Evolutionary conservation across 306 rosid genomes (phyloP).

Genomic region (Oemleria cerasiformis): DNA sequence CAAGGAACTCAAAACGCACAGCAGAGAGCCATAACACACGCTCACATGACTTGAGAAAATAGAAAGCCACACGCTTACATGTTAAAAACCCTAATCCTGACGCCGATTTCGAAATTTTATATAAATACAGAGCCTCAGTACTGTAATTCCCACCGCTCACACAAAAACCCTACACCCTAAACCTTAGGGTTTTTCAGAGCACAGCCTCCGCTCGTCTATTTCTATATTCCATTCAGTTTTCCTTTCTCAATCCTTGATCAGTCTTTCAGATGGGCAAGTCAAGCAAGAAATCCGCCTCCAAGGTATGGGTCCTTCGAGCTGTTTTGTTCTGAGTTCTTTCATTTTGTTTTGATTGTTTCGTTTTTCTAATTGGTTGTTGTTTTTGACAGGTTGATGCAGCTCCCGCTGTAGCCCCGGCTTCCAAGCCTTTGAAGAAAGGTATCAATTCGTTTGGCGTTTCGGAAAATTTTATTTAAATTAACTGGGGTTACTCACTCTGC

Average conservation of each 20-base stretch:
- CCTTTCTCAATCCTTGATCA: not conserved
- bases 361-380: not conserved
- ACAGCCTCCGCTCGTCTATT: not conserved
- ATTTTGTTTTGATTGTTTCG: not conserved
- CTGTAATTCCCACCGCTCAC: constrained; percentile 1
- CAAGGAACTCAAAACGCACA: not conserved
- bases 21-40: not conserved
- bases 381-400: constrained; percentile 58
- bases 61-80: not conserved
- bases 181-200: constrained; percentile 50
- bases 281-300: constrained; percentile 73
- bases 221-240: not conserved
- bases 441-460: not conserved
- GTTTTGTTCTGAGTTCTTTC: not conserved
- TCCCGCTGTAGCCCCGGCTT: constrained; percentile 43
- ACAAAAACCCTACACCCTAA: constrained; percentile 16
- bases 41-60: not conserved
- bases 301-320: constrained; percentile 31
- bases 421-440: constrained; percentile 71
- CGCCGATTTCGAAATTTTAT: not conserved
- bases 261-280: constrained; percentile 53
- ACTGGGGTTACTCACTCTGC: not conserved
- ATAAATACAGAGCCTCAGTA: not conserved
- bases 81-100: constrained; percentile 10
- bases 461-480: not conserved